A percentile compares a stretch with the other conserved stretches of the same genome.
Conservation (phyloP, 768 basidiomycete species). For the Gloeostereum incarnatum region DNA sequence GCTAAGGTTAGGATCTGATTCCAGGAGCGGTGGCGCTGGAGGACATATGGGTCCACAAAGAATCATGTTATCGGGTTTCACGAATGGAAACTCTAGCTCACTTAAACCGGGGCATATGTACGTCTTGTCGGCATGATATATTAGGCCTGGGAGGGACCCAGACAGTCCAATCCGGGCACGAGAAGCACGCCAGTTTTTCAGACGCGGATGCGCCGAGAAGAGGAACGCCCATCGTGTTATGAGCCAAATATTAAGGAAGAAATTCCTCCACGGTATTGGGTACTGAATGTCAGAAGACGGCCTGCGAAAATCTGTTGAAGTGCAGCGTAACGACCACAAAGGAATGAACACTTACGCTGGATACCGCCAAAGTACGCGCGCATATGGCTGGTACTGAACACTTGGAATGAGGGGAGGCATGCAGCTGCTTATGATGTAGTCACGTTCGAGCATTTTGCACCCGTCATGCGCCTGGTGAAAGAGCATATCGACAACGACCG, state of each 20-base stretch:
- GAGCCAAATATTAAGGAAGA: slow-evolving; percentile 4
- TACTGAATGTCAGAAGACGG: slow-evolving; percentile 4
- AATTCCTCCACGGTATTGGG: slow-evolving; percentile 3
- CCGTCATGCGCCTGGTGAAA: slow-evolving; percentile 2
- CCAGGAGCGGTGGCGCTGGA: background rate
- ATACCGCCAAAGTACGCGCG: slow-evolving; percentile 3
- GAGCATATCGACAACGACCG: slow-evolving; percentile 1
- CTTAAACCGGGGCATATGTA: slow-evolving; percentile 4
- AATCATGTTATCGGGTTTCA: background rate
- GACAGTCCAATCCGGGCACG: background rate
- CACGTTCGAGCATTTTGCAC: slow-evolving; percentile 1
- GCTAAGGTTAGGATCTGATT: slow-evolving; percentile 1
- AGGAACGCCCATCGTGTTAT: background rate
- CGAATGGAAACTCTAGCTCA: slow-evolving; percentile 4
- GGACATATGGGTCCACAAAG: slow-evolving; percentile 6
- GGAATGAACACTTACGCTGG: slow-evolving; percentile 4
- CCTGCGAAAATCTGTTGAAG: slow-evolving; percentile 1
- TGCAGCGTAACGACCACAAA: background rate
- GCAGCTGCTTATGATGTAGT: slow-evolving; percentile 3
- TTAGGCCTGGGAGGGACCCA: background rate
- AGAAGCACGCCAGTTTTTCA: background rate
- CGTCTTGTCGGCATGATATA: background rate
- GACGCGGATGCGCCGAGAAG: background rate
- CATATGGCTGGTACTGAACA: slow-evolving; percentile 1
- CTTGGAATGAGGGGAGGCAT: slow-evolving; percentile 1